These are phyloP conservation scores for Ascochyta viciae-villosae DNA, from an alignment of 2,329 filamentous ascomycete genomes.

Conservation along the genomic window DNA sequence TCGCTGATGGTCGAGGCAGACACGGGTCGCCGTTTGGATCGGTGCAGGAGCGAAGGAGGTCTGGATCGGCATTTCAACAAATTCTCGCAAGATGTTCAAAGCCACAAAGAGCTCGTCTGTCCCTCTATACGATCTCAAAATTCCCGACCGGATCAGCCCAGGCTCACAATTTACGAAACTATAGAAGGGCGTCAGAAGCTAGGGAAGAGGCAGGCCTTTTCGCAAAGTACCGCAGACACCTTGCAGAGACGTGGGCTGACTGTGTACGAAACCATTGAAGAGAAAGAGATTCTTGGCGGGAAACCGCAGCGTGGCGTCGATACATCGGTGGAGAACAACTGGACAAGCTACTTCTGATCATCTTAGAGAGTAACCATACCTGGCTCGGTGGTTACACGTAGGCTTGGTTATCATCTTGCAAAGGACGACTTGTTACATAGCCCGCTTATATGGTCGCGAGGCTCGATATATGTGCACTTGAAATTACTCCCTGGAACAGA, in stretches of 20 bases:
- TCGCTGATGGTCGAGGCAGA: neutral
- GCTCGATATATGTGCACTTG: too few species aligned
- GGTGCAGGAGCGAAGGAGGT: neutral
- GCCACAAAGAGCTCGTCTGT: neutral
- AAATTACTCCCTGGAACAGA: neutral
- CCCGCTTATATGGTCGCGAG: too few species aligned
- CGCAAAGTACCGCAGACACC: neutral
- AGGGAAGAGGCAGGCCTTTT: neutral
- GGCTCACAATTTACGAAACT: slow-evolving; percentile 11
- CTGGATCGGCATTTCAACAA: neutral
- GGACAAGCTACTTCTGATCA: slow-evolving; percentile 2
- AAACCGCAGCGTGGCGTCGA: slow-evolving; percentile 4
- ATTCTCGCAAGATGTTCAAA: neutral
- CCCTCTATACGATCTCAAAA: slow-evolving; percentile 3
- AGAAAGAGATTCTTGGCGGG: slow-evolving; percentile 1
- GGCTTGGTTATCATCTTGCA: too few species aligned
- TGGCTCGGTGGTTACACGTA: too few species aligned
- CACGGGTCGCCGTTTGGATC: neutral
- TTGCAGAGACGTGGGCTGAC: neutral
- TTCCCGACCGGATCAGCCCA: slow-evolving; percentile 5
- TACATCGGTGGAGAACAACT: neutral
- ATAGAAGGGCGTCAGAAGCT: slow-evolving; percentile 5
- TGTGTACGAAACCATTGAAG: slow-evolving; percentile 10
- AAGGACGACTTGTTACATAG: too few species aligned
- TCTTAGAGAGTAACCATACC: too few species aligned